Evolutionary conservation across 2,329 filamentous ascomycete species (phyloP).

Genomic region (Aspergillus piperis): DNA sequence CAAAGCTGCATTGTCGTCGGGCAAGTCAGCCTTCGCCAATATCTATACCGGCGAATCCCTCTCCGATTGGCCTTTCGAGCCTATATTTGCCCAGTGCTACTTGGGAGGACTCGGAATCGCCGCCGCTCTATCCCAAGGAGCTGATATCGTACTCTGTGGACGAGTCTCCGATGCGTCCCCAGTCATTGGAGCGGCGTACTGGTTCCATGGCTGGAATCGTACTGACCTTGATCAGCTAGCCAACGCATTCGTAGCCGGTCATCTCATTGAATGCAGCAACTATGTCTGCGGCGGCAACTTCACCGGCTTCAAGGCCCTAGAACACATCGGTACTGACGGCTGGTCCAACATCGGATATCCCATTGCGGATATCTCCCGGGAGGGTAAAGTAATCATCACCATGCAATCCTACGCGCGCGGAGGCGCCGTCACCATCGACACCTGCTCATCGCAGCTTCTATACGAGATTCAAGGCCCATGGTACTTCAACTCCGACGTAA

Average conservation of each 20-base stretch:
- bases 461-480: conserved; percentile 59
- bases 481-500: conserved; percentile 62
- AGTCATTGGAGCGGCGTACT: conserved; percentile 45
- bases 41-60: conserved; percentile 41
- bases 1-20: conserved; percentile 31
- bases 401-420: conserved; percentile 44
- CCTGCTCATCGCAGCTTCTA: conserved; percentile 54
- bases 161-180: conserved; percentile 49
- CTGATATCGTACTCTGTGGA: conserved; percentile 49
- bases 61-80: conserved; percentile 41
- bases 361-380: conserved; percentile 47
- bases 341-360: conserved; percentile 52
- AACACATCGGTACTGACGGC: conserved; percentile 26
- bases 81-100: conserved; percentile 32
- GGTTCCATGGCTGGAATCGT: conserved; percentile 47
- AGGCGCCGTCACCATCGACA: conserved; percentile 51
- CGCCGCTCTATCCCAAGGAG: conserved; percentile 41
- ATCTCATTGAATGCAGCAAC: conserved; percentile 44
- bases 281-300: conserved; percentile 50
- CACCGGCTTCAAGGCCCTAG: conserved; percentile 44
- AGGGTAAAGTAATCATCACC: conserved; percentile 47
- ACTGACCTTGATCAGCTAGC: conserved; percentile 41
- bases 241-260: conserved; percentile 42
- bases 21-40: conserved; percentile 42
- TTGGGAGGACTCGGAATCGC: conserved; percentile 45